These are phyloP conservation scores for Syncephalastrum monosporum DNA, from an alignment of 371 early-diverging fungal genomes.

Conservation along the genomic window DNA sequence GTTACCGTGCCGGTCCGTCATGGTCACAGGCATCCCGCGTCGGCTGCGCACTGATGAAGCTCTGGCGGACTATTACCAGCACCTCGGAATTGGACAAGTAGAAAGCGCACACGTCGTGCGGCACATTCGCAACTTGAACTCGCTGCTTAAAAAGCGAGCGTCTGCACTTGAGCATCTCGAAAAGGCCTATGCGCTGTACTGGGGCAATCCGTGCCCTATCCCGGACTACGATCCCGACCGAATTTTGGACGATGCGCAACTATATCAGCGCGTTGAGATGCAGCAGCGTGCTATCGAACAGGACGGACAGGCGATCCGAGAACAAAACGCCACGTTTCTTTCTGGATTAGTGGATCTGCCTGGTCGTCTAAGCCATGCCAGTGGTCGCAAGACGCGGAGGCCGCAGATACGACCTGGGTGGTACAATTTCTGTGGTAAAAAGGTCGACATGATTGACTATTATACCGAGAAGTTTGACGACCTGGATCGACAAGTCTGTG, in stretches of 20 bases:
- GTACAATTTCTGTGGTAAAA: slow-evolving; percentile 32
- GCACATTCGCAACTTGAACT: slow-evolving; percentile 37
- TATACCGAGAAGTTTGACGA: slow-evolving; percentile 40
- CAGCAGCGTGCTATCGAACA: slow-evolving; percentile 3
- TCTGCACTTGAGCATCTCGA: slow-evolving; percentile 36
- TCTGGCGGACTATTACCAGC: slow-evolving; percentile 53
- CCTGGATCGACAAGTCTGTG: slow-evolving; percentile 27
- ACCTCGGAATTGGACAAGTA: slow-evolving; percentile 50
- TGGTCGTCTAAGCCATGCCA: background rate
- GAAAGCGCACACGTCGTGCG: slow-evolving; percentile 56
- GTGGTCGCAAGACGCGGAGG: slow-evolving; percentile 10
- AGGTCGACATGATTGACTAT: slow-evolving; percentile 46
- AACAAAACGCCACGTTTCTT: slow-evolving; percentile 5
- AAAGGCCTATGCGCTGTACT: slow-evolving; percentile 37
- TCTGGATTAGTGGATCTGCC: slow-evolving; percentile 1
- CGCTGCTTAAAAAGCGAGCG: slow-evolving; percentile 34
- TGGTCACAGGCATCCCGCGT: slow-evolving; percentile 56
- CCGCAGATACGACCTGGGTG: slow-evolving; percentile 34
- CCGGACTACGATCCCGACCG: slow-evolving; percentile 45
- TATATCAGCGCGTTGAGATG: slow-evolving; percentile 25
- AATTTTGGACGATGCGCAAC: slow-evolving; percentile 32
- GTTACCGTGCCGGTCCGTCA: slow-evolving; percentile 47
- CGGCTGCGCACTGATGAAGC: slow-evolving; percentile 41
- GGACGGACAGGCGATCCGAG: background rate
- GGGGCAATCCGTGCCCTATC: slow-evolving; percentile 49